phyloP scores from a whole-genome alignment of 1,284 basidiomycete genomes.

The Rhodotorula sp. region DNA sequence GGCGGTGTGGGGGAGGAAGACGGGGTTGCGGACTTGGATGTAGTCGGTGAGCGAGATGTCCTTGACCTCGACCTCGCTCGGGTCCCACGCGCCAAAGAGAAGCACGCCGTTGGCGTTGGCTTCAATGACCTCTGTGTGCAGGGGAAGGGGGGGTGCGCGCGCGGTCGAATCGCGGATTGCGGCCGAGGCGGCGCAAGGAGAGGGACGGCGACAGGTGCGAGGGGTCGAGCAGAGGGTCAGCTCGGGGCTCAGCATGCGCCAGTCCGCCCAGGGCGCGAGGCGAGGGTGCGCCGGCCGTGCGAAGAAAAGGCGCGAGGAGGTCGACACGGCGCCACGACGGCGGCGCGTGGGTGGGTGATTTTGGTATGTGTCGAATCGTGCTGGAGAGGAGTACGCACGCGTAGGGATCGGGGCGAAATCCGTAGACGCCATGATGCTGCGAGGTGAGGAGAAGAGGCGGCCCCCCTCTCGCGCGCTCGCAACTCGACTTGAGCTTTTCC shows the following conservation, averaged over 20 bases:
- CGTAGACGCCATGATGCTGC: too few relatives aligned
- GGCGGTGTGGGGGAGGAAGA: constrained; percentile 71
- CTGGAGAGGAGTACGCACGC: too few relatives aligned
- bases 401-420: too few relatives aligned
- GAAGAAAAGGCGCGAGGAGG: background rate
- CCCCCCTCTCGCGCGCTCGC: too few relatives aligned
- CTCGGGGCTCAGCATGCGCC: too few relatives aligned
- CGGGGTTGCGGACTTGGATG: constrained; percentile 90
- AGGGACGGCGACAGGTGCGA: background rate
- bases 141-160: background rate
- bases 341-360: too few relatives aligned
- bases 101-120: constrained; percentile 61
- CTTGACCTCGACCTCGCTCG: constrained; percentile 87
- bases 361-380: too few relatives aligned
- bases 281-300: too few relatives aligned
- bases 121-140: constrained; percentile 26
- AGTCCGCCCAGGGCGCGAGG: background rate
- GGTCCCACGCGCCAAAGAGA: constrained; percentile 96
- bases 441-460: too few relatives aligned
- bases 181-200: background rate
- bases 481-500: too few relatives aligned
- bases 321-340: too few relatives aligned
- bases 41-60: constrained; percentile 99
- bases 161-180: background rate
- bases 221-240: too few relatives aligned